A percentile compares a stretch with the other conserved stretches of the same genome.
phyloP scores from a whole-genome alignment of 1,139 yeast species.

The Yamadazyma jaroonii region DNA sequence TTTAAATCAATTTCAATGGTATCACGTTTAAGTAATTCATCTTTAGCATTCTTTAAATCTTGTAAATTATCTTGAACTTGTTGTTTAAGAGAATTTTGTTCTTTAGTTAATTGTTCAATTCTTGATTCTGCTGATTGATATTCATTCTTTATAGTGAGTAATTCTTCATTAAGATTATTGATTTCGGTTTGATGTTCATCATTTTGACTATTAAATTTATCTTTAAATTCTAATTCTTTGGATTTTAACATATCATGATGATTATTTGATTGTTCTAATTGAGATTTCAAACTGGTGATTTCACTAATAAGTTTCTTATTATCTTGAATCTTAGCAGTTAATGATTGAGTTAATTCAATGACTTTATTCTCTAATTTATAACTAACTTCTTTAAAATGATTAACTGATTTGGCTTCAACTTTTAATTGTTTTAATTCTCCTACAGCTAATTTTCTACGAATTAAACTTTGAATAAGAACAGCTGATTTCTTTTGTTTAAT shows the following conservation, averaged over 20 bases:
- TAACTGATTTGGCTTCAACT: constrained; percentile 86
- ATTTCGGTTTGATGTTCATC: constrained; percentile 50
- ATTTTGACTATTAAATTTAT: constrained; percentile 43
- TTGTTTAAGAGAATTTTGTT: constrained; percentile 61
- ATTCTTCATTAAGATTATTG: constrained; percentile 54
- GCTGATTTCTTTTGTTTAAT: constrained; percentile 48
- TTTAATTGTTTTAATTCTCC: constrained; percentile 61
- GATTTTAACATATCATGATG: constrained; percentile 56
- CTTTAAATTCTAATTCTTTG: constrained; percentile 54
- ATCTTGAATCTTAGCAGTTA: constrained; percentile 75
- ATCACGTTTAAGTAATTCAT: constrained; percentile 59
- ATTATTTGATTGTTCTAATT: constrained; percentile 56
- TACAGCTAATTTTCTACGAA: constrained; percentile 75
- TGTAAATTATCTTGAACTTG: constrained; percentile 62
- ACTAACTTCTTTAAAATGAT: constrained; percentile 86
- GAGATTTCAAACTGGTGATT: constrained; percentile 52
- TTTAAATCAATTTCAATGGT: constrained; percentile 69
- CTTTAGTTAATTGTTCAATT: constrained; percentile 61
- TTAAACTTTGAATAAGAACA: constrained; percentile 70
- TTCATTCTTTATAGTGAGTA: constrained; percentile 55
- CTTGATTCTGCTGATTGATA: constrained; percentile 60
- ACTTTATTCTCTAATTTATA: constrained; percentile 94
- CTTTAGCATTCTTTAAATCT: constrained; percentile 62
- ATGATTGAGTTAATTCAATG: constrained; percentile 83
- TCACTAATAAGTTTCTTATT: constrained; percentile 69